Evolutionary conservation across 2,329 filamentous ascomycete species (phyloP), one percentile per base, ranked within the genome.

Genomic region (Chaetomiaceae sp.): DNA sequence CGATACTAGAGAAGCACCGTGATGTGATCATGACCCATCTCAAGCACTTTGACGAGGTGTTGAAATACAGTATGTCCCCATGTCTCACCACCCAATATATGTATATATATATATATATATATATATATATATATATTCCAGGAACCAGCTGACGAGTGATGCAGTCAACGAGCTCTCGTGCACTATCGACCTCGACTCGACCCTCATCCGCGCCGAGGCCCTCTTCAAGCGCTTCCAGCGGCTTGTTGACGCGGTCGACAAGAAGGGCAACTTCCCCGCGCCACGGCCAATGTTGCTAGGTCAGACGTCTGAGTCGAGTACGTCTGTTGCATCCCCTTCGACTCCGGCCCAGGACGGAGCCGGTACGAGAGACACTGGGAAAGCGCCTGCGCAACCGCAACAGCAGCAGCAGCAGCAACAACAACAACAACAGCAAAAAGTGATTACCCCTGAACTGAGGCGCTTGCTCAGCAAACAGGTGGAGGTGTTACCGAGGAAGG

Each of bases 11-110:
- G 70, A 96, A 95, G 72, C 94, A 97, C 65, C 77, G 92, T n/a
- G 87, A 92, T 65, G 87, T 97, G 11, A 97, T 99, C 57, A 95
- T 99, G 86, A 83, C 87, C 51, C 94, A 99, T 70, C 74, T 99
- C 23, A 82, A 90, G 66, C 89, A 92, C 62, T 99, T 99, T 71
- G 94, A 99, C 60, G 95, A 99, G 70, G 90, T 99, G 29, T 74
- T 99, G 25, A 99, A 99, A 76, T 99, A 97, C 66, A 79, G 89
- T 92, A 80, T 52, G 85, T 75, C 25, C 14, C 9, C 20, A 20
- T 42, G 30, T 23, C 40, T 25, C n/a, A n/a, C 10, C 18, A n/a
- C n/a, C n/a, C n/a, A n/a, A n/a, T n/a, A n/a, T n/a, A n/a, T n/a
- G n/a, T n/a, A n/a, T n/a, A n/a, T n/a, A n/a, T n/a, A n/a, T n/a